phyloP scores from a whole-genome alignment of 768 basidiomycete genomes.

The Amanita brunnescens region DNA sequence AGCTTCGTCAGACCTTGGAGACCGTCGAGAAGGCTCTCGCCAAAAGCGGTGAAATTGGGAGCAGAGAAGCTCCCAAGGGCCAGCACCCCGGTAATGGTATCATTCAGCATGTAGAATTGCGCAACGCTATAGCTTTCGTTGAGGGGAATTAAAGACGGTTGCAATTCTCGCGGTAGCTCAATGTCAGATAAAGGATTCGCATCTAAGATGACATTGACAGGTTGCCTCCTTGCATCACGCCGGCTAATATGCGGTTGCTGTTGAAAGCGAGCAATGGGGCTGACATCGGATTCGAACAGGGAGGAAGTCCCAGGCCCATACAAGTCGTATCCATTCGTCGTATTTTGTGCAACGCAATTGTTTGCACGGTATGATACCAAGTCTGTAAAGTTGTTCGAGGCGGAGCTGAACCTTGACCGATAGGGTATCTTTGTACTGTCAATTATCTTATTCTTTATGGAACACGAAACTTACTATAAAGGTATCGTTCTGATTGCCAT shows the following conservation, averaged over 20 bases:
- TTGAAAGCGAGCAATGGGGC: constrained; percentile 28
- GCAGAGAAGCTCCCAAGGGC: constrained; percentile 53
- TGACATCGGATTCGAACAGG: constrained; percentile 3
- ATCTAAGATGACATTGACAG: constrained; percentile 42
- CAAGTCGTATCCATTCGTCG: constrained; percentile 40
- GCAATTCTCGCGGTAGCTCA: constrained; percentile 30
- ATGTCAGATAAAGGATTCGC: constrained; percentile 34
- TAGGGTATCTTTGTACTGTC: constrained; percentile 39
- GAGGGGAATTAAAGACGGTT: constrained; percentile 29
- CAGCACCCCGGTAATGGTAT: constrained; percentile 45
- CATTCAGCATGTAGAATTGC: constrained; percentile 47
- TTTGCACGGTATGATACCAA: constrained; percentile 38
- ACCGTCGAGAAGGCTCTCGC: constrained; percentile 35
- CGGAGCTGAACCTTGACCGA: constrained; percentile 42
- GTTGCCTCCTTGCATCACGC: constrained; percentile 25
- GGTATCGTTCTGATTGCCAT: constrained; percentile 29
- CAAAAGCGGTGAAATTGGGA: constrained; percentile 30
- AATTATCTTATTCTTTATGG: neutral
- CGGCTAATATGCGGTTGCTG: constrained; percentile 28
- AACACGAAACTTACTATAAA: constrained; percentile 30
- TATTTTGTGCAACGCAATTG: constrained; percentile 40
- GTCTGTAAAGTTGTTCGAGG: constrained; percentile 39
- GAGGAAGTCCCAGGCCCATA: constrained; percentile 17
- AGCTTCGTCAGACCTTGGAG: constrained; percentile 34
- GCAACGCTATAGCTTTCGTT: constrained; percentile 41